Evolutionary conservation across 2,329 filamentous ascomycete genomes (phyloP).

Genomic region (Aureobasidium sp.): DNA sequence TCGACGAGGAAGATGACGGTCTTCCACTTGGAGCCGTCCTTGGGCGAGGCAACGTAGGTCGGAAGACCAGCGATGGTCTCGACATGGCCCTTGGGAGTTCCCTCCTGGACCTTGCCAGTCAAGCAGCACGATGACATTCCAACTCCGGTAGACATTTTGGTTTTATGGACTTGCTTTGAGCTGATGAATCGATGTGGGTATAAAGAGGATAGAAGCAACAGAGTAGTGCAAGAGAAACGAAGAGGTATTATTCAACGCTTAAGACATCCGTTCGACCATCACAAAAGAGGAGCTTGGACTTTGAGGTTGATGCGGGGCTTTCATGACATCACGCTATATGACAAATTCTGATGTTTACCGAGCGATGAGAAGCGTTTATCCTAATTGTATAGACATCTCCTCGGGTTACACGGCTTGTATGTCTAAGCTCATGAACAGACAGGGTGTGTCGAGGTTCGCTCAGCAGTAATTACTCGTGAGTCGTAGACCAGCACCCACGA

Average conservation of each 20-base stretch:
- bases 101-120: constrained; percentile 34
- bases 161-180: background rate
- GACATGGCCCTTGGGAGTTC: constrained; percentile 29
- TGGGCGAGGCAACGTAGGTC: constrained; percentile 41
- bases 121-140: constrained; percentile 39
- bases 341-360: background rate
- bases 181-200: background rate
- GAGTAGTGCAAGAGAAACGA: background rate
- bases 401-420: background rate
- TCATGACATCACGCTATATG: background rate
- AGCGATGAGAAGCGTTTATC: background rate
- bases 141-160: constrained; percentile 25
- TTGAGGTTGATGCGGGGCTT: background rate
- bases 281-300: background rate
- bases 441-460: background rate
- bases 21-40: constrained; percentile 35
- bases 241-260: background rate
- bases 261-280: background rate
- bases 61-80: constrained; percentile 34
- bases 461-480: background rate
- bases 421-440: background rate
- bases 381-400: background rate
- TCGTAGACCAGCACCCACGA: background rate
- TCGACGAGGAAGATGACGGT: constrained; percentile 42
- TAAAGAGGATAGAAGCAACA: background rate